Evolutionary conservation across 495 filamentous ascomycete genomes (phyloP), one percentile per base, ranked within the genome.

Genomic region (Aeminium ludgeri): DNA sequence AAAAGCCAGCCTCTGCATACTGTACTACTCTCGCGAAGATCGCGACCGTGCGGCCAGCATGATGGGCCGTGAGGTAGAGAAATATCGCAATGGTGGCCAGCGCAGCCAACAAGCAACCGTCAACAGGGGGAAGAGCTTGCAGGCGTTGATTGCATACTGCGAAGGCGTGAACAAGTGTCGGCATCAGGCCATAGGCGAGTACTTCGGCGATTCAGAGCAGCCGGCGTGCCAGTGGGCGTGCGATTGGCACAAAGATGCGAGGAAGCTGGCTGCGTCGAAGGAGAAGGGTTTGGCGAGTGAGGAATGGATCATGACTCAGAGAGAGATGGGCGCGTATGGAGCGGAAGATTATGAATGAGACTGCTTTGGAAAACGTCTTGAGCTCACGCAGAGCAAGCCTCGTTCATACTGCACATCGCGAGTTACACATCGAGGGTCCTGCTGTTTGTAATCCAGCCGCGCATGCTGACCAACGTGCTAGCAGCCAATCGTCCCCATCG

Each of bases 1-100:
- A 15, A 82, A 86, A 35, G 85, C 84, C 3, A 76, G 78, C 30
- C 68, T 76, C 23, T 94, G 86, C 48, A 78, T 93, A 29, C 65
- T 96, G 28, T 94, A 91, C 58, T 95, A 93, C 59, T 80, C 75
- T 34, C 69, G 76, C 16, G 78, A 87, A 54, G 86, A 93, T 49
- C 67, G 82, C 36, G 81, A 91, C 52, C 68, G 83, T 12, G 73
- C 79, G 6, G 64, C 49, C 60, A 59, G 33, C 42, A 61, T 53
- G 60, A 61, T 53, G 55, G 57, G 17, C 45, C 53, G 20, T 33
- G 53, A 54, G 25, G n/a, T 27, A 33, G 50, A 43, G 16, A 55
- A 59, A 41, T 73, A 68, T 28, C 55, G 30, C 20, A 39, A 34
- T 18, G 36, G 13, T 18, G 12, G 16, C 16, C 15, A 34, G 15